A percentile compares a stretch with the other conserved stretches of the same genome.
These are phyloP conservation scores for Aureobasidium sp. DNA, from an alignment of 2,329 filamentous ascomycete genomes.

Conservation along the genomic window DNA sequence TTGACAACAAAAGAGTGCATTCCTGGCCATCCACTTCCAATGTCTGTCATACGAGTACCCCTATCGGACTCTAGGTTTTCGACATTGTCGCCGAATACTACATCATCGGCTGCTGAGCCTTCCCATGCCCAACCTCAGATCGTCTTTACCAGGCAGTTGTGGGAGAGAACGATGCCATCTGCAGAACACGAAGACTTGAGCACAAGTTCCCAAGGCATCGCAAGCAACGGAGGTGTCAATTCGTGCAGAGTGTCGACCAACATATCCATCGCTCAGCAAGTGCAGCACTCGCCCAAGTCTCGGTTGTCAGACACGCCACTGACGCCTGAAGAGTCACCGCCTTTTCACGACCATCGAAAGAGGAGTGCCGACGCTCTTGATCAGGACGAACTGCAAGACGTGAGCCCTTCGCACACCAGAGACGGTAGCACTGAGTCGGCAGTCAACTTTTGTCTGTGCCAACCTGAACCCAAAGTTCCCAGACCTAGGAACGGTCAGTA, in stretches of 20 bases:
- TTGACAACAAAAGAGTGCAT: slow-evolving; percentile 13
- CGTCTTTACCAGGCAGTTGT: slow-evolving; percentile 29
- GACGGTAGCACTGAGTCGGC: slow-evolving; percentile 31
- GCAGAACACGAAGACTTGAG: slow-evolving; percentile 16
- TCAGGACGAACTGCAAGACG: slow-evolving; percentile 22
- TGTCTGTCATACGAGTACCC: slow-evolving; percentile 14
- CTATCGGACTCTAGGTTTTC: slow-evolving; percentile 11
- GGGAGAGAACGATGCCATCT: slow-evolving; percentile 28
- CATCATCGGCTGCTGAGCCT: not conserved
- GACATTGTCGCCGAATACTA: slow-evolving; percentile 1
- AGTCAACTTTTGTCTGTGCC: slow-evolving; percentile 57
- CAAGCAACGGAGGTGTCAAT: slow-evolving; percentile 1
- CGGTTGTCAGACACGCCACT: slow-evolving; percentile 24
- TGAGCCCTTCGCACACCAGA: slow-evolving; percentile 21
- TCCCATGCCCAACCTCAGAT: slow-evolving; percentile 17
- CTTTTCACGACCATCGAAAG: slow-evolving; percentile 25
- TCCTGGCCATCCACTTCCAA: slow-evolving; percentile 13
- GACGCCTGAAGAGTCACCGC: slow-evolving; percentile 28
- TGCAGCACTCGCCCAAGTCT: slow-evolving; percentile 22
- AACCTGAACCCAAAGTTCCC: slow-evolving; percentile 62
- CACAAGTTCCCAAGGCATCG: slow-evolving; percentile 7
- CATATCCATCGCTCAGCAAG: slow-evolving; percentile 19
- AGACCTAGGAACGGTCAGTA: slow-evolving; percentile 60
- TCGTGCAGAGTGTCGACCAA: slow-evolving; percentile 22
- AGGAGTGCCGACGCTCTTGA: slow-evolving; percentile 24